Conservation (phyloP, 1,284 basidiomycete genomes). For the Lignosus rhinocerotis region DNA sequence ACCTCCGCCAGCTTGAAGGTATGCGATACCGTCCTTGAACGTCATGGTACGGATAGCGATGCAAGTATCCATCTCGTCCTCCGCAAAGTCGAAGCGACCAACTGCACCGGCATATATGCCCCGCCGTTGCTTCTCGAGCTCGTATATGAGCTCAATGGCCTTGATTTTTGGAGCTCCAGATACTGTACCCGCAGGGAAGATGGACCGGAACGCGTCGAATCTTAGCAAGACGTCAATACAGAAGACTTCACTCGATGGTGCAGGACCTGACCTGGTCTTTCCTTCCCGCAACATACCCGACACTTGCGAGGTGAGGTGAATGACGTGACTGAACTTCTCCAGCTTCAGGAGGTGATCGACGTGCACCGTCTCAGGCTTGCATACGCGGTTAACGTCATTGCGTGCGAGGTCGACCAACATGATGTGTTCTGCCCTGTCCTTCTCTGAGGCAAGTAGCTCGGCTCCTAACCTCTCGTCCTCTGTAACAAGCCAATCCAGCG, state of each 20-base stretch:
- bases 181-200: conserved; percentile 99
- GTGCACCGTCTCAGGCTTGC: conserved; percentile 92
- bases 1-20: conserved; percentile 95
- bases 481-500: conserved; percentile 32
- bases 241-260: not conserved
- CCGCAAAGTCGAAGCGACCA: conserved; percentile 95
- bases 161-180: conserved; percentile 99
- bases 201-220: conserved; percentile 98
- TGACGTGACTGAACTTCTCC: conserved; percentile 98
- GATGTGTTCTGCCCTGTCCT: conserved; percentile 97
- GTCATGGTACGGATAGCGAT: conserved; percentile 99
- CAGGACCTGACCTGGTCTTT: conserved; percentile 64
- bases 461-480: conserved; percentile 86
- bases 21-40: conserved; percentile 92
- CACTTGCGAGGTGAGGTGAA: conserved; percentile 95
- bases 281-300: conserved; percentile 86
- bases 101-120: conserved; percentile 98
- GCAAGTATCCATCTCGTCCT: conserved; percentile 96
- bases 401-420: conserved; percentile 99
- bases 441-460: conserved; percentile 81
- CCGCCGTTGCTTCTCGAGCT: conserved; percentile 86
- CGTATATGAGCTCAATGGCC: conserved; percentile 91
- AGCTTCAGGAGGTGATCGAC: conserved; percentile 95
- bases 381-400: conserved; percentile 99
- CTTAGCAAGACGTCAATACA: conserved; percentile 41